Conservation (phyloP, 2,329 filamentous ascomycete species). For the Neopestalotiopsis rosae region DNA sequence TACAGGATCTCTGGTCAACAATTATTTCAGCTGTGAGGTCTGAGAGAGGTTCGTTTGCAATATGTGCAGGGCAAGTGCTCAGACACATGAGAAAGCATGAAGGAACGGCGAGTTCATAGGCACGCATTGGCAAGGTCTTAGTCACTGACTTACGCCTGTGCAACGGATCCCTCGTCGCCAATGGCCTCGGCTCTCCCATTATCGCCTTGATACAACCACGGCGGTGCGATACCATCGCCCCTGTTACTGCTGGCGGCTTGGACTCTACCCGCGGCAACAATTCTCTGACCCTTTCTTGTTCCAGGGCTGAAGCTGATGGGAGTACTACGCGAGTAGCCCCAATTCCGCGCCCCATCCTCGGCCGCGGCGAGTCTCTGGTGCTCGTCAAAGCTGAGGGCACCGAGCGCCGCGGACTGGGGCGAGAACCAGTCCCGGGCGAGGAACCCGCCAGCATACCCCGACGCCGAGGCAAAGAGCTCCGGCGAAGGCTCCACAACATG, state of each 20-base stretch:
- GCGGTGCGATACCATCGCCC: conserved; percentile 46
- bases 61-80: neutral
- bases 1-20: conserved; percentile 63
- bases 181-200: conserved; percentile 67
- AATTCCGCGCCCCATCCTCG: conserved; percentile 59
- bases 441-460: conserved; percentile 77
- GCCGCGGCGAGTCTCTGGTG: conserved; percentile 68
- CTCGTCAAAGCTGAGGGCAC: conserved; percentile 70
- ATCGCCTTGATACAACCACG: conserved; percentile 62
- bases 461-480: conserved; percentile 74
- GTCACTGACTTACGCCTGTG: conserved; percentile 61
- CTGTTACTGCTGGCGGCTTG: conserved; percentile 49
- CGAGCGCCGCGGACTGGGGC: conserved; percentile 61
- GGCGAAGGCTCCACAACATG: conserved; percentile 53
- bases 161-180: conserved; percentile 63
- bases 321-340: conserved; percentile 59
- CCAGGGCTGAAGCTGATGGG: conserved; percentile 56
- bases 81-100: neutral
- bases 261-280: conserved; percentile 68
- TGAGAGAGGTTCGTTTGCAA: neutral
- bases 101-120: neutral
- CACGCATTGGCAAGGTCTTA: neutral
- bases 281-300: conserved; percentile 41
- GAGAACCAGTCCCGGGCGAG: conserved; percentile 76
- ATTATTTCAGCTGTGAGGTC: neutral